Evolutionary conservation across 306 rosid genomes (phyloP).

Genomic region (Prunus fruticosa): DNA sequence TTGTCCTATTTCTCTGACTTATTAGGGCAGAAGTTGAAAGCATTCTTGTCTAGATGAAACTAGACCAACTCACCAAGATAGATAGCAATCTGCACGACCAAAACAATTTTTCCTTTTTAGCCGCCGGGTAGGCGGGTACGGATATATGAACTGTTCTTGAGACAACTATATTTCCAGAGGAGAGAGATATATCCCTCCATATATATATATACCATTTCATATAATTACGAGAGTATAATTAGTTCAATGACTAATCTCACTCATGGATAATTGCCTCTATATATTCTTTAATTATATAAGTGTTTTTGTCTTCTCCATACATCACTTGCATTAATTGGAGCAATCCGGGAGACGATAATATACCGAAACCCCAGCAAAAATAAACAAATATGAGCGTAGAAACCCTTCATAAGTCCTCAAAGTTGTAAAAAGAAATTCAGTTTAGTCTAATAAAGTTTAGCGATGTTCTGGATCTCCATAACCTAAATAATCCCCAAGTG

Average conservation of each 20-base stretch:
- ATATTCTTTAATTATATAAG: too few species aligned
- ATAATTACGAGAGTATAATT: too few species aligned
- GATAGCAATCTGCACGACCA: not conserved
- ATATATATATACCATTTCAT: too few species aligned
- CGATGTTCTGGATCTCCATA: not conserved
- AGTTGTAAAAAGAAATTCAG: not conserved
- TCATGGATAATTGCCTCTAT: too few species aligned
- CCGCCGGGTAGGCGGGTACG: not conserved
- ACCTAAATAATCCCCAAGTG: too few species aligned
- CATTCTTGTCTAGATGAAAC: conserved; percentile 10
- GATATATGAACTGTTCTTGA: not conserved
- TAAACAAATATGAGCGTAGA: too few species aligned
- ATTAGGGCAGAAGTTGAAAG: not conserved
- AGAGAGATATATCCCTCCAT: too few species aligned
- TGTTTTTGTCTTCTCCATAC: too few species aligned
- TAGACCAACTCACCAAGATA: not conserved
- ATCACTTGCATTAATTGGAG: too few species aligned
- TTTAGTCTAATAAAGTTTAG: not conserved
- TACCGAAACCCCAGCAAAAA: too few species aligned
- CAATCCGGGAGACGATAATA: too few species aligned
- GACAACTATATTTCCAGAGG: not conserved
- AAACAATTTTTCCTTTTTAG: not conserved
- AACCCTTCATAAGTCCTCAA: not conserved
- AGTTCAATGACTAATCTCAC: too few species aligned
- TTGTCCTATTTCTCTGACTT: not conserved